These are phyloP conservation scores for Scytalidium sp. DNA, from an alignment of 2,329 filamentous ascomycete genomes.

Conservation along the genomic window DNA sequence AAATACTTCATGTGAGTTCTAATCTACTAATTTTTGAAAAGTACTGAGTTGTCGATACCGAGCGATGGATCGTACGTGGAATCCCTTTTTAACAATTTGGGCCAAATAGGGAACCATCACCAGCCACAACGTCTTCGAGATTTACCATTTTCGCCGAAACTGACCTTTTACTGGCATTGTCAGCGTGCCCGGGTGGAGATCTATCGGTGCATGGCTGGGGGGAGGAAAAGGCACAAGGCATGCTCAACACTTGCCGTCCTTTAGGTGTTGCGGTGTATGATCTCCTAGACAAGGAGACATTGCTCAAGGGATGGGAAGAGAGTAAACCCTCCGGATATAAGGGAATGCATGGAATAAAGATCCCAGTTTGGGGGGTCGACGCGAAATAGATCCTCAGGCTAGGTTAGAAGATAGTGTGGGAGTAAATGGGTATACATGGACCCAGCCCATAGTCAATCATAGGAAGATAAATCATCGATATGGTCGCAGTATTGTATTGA, in stretches of 20 bases:
- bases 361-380: slow-evolving; percentile 13
- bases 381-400: not conserved
- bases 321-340: slow-evolving; percentile 59
- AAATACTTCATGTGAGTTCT: slow-evolving; percentile 67
- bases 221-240: slow-evolving; percentile 62
- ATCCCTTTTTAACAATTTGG: no score
- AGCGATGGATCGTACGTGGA: no score
- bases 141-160: slow-evolving; percentile 80
- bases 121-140: slow-evolving; percentile 38
- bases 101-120: slow-evolving; percentile 36
- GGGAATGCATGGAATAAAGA: slow-evolving; percentile 61
- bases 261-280: slow-evolving; percentile 72
- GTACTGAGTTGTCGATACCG: no score
- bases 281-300: slow-evolving; percentile 46
- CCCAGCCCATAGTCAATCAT: no score
- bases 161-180: slow-evolving; percentile 60
- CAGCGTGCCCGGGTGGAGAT: slow-evolving; percentile 77
- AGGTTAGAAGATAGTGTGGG: not conserved
- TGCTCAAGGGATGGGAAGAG: slow-evolving; percentile 61
- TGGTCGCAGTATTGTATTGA: no score
- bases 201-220: slow-evolving; percentile 81
- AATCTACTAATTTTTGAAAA: no score
- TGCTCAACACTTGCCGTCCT: slow-evolving; percentile 68
- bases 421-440: no score
- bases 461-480: no score